phyloP scores from a whole-genome alignment of 1,284 basidiomycete genomes.

The Apiotrichum montevideense region DNA sequence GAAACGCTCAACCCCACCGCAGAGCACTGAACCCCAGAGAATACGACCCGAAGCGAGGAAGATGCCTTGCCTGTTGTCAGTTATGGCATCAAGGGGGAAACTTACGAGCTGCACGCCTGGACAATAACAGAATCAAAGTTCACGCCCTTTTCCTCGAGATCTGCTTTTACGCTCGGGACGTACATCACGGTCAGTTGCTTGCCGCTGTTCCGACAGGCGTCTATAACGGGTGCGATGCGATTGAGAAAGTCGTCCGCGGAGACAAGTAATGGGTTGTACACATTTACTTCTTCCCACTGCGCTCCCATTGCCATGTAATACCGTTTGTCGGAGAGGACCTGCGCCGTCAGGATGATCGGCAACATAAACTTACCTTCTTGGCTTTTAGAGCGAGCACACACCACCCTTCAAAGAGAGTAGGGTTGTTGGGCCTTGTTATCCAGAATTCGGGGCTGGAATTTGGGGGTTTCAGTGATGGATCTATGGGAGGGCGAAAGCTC shows the following conservation, averaged over 20 bases:
- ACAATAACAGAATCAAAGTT: slow-evolving; percentile 19
- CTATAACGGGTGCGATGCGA: slow-evolving; percentile 17
- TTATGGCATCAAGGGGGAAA: not conserved
- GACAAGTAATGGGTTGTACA: slow-evolving; percentile 14
- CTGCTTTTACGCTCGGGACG: slow-evolving; percentile 21
- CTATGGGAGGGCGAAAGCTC: slow-evolving; percentile 23
- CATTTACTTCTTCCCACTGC: slow-evolving; percentile 28
- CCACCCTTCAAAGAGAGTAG: slow-evolving; percentile 29
- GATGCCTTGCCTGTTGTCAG: slow-evolving; percentile 20
- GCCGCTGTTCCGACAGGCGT: slow-evolving; percentile 9
- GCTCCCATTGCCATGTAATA: slow-evolving; percentile 36
- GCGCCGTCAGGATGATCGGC: not conserved
- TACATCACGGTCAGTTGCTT: slow-evolving; percentile 20
- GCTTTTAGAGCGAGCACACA: slow-evolving; percentile 25
- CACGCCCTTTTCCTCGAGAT: slow-evolving; percentile 14
- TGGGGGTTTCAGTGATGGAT: slow-evolving; percentile 4
- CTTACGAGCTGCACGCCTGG: slow-evolving; percentile 22
- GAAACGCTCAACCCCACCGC: not conserved
- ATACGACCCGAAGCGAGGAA: slow-evolving; percentile 19
- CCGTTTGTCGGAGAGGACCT: slow-evolving; percentile 21
- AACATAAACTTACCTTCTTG: slow-evolving; percentile 3
- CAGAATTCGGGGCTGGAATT: slow-evolving; percentile 17
- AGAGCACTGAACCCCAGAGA: slow-evolving; percentile 28
- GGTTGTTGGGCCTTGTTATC: slow-evolving; percentile 23
- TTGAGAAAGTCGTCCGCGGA: slow-evolving; percentile 20